Conservation (phyloP, 2,329 filamentous ascomycete species). For the Aspergillus pseudoviridinutans region DNA sequence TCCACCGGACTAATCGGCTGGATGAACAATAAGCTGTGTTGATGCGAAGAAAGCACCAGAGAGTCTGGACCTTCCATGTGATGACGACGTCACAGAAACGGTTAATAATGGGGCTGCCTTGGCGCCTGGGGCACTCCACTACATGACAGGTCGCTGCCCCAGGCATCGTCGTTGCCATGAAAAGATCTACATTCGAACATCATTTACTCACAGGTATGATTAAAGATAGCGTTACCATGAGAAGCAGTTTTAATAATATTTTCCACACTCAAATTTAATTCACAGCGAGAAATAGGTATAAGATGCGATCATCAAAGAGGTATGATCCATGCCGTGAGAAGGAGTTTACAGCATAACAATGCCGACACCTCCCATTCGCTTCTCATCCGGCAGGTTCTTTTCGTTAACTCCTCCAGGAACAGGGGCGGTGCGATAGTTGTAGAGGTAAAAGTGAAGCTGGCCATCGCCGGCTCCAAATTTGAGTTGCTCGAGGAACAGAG, state of each 20-base stretch:
- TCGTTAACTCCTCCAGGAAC: constrained; percentile 80
- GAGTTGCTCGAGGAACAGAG: constrained; percentile 85
- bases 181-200: not conserved
- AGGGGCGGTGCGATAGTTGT: constrained; percentile 89
- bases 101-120: constrained; percentile 8
- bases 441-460: constrained; percentile 93
- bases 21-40: not conserved
- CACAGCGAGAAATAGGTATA: not conserved
- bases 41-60: not conserved
- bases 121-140: constrained; percentile 12
- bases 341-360: constrained; percentile 70
- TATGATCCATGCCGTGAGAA: not conserved
- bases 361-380: constrained; percentile 78
- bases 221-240: not conserved
- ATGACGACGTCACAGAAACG: constrained; percentile 15
- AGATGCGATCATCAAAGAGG: not conserved
- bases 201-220: not conserved
- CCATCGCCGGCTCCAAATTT: constrained; percentile 95
- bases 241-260: not conserved
- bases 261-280: not conserved
- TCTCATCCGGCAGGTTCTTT: constrained; percentile 72
- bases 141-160: not conserved
- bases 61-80: not conserved
- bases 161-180: not conserved
- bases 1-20: not conserved